Base-by-base conservation (phyloP, 768 basidiomycete genomes). In the Lentinula detonsa region DNA sequence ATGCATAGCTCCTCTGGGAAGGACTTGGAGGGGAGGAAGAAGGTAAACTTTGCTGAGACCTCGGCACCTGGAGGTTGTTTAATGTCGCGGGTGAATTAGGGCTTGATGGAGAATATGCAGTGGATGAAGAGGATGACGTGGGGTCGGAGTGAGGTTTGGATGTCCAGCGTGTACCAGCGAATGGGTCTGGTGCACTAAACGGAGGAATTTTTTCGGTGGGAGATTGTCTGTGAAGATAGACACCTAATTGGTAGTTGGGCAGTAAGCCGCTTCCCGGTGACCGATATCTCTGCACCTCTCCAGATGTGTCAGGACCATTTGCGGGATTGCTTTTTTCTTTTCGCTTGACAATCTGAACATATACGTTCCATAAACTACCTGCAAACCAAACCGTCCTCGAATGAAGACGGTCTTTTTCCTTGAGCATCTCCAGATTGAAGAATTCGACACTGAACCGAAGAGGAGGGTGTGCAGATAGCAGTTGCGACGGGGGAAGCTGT, bases 351-450 rank as follows among this genome's bases (percentile, higher is more conserved):
- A 94, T 81, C 70, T 96, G 93, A 46, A 95, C 87, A 67, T 95
- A 96, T 1, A 93, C 85, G 64, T 93, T 93, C 78, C 87, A 95
- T 67, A 91, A 75, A 66, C 84, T 92, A 8, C 95, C 95, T 2
- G 90, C 93, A 69, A 94, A 91, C 85, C 91, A 95, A 57, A 95
- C 80, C 2, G 94, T 97, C 59, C 86, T 85, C 7, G 90, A 92
- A 71, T 95, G 86, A 55, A 91, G 72, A 15, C 93, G 80, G 55
- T 85, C 85, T 74, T 95, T 96, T 74, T 96, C 94, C 61, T 86
- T 88, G 42, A 97, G 78, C 37, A 78, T 74, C 62, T 90, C 87
- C 18, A 93, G 81, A 67, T 90, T 88, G 88, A 91, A 95, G 69
- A 96, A 96, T 72, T 96, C 94, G 56, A 93, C 91, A 8, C 85